Evolutionary conservation across 2,329 filamentous ascomycete genomes (phyloP).

Genomic region (Colletotrichum neosansevieriae): DNA sequence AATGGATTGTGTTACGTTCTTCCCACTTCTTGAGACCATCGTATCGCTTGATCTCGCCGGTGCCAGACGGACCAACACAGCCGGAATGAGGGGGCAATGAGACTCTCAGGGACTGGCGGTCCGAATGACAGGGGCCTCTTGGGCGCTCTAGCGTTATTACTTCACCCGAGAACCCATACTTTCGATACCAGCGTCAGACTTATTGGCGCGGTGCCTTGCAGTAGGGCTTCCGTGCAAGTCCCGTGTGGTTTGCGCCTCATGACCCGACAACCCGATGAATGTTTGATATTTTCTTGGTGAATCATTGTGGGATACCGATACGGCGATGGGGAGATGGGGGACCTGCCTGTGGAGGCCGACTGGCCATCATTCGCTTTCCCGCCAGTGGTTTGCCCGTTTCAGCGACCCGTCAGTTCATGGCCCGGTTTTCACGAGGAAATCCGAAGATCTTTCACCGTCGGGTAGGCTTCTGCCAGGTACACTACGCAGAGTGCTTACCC

Average conservation of each 20-base stretch:
- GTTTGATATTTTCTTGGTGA: not conserved
- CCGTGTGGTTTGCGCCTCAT: slow-evolving; percentile 14
- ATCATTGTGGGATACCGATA: not conserved
- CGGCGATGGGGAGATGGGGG: not conserved
- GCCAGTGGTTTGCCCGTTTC: slow-evolving; percentile 6
- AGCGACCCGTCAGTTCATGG: slow-evolving; percentile 6
- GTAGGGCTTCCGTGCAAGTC: slow-evolving; percentile 22
- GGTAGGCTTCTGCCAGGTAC: slow-evolving; percentile 34
- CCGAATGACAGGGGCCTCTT: slow-evolving; percentile 29
- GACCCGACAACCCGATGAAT: slow-evolving; percentile 7
- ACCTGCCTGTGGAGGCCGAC: not conserved
- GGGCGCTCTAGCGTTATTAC: slow-evolving; percentile 29
- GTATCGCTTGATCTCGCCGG: too few species aligned
- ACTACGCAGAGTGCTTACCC: slow-evolving; percentile 17
- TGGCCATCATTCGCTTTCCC: slow-evolving; percentile 29
- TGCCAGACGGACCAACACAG: not conserved
- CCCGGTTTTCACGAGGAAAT: slow-evolving; percentile 19
- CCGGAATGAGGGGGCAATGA: slow-evolving; percentile 32
- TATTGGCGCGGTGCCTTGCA: slow-evolving; percentile 33
- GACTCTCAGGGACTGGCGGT: slow-evolving; percentile 26
- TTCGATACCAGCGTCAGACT: slow-evolving; percentile 20
- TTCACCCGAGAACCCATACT: slow-evolving; percentile 8
- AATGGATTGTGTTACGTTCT: too few species aligned
- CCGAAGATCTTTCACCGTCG: slow-evolving; percentile 19
- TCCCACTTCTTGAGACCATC: too few species aligned